Percentiles rank a stretch among this genome's conserved stretches.
Evolutionary conservation across 345 rosid genomes (phyloP).

Genomic region (Erodium maritimum): DNA sequence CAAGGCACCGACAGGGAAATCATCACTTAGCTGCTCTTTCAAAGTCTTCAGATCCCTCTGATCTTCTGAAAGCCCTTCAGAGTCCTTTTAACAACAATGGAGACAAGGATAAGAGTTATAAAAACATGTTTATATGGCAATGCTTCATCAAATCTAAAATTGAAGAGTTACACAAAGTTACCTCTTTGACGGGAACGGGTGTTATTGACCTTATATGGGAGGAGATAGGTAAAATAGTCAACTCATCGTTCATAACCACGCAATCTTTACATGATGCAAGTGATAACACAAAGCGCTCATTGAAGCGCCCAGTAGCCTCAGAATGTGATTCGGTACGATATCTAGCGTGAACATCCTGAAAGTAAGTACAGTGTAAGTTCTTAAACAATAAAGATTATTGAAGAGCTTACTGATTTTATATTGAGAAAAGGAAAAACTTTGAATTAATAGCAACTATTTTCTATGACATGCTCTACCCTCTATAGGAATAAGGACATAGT

Average conservation of each 20-base stretch:
- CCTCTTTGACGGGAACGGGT: conserved; percentile 53
- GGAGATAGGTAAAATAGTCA: conserved; percentile 83
- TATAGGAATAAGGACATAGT: conserved; percentile 1
- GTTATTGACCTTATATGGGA: conserved; percentile 75
- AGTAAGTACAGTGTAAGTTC: conserved; percentile 14
- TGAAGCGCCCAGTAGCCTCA: conserved; percentile 76
- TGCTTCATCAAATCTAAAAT: background rate
- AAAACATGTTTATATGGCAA: background rate
- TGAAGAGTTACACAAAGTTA: conserved; percentile 14
- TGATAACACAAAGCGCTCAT: conserved; percentile 82
- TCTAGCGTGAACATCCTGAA: conserved; percentile 95
- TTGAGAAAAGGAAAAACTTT: background rate
- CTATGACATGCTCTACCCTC: background rate
- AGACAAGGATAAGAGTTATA: conserved; percentile 5
- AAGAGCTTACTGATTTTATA: background rate
- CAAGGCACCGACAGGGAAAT: conserved; percentile 87
- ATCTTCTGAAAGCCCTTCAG: conserved; percentile 82
- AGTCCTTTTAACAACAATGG: conserved; percentile 39
- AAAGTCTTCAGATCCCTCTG: conserved; percentile 67
- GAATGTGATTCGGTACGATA: conserved; percentile 92
- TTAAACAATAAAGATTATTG: background rate
- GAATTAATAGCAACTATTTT: background rate
- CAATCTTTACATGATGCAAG: conserved; percentile 88
- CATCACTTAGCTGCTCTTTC: conserved; percentile 78
- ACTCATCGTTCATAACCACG: conserved; percentile 87